Base-by-base conservation (phyloP, 306 rosid species). In the Prunus padus region DNA sequence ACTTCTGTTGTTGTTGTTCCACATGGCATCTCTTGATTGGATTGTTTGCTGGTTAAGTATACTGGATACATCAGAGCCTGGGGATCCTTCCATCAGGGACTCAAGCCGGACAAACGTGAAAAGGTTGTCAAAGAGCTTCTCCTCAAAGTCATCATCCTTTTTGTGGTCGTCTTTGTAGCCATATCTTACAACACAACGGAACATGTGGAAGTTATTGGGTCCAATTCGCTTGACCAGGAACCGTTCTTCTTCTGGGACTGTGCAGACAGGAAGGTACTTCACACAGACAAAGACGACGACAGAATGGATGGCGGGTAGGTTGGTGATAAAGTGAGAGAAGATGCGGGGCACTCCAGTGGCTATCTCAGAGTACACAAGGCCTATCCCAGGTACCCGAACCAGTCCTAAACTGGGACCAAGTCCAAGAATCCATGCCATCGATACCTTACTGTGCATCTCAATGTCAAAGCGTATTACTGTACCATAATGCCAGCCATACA, bases 391-490 rank as follows among this genome's bases (percentile, higher is more conserved):
- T 42, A 95, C 98, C 4, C 98, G 97, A 51, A 95, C 97, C 0
- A 95, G 90, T 79, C 97, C 99, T 74, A 95, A 81, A 83, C 99
- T 90, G 1, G 99, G 97, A 42, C 98, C 98, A 64, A 95, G 97
- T 1, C 98, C 97, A 0, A 92, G 95, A 82, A 95, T 83, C 97
- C 98, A 95, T 20, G 97, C 97, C 97, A 90, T 89, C 14, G 99
- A 95, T 42, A 95, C 97, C 84, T 88, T 95, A 83, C 96, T 89
- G 67, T 92, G 97, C 87, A 95, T 82, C 83, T 92, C 99, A 73
- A 89, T 85, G 82, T 92, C 97, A 0, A 88, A 95, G 61, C 97
- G 91, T 69, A 83, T 90, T 80, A 85, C 85, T 0, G 97, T 87
- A 28, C 97, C 96, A 4, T 95, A 95, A 78, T 95, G 96, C 99